Evolutionary conservation across 2,329 filamentous ascomycete species (phyloP), one percentile per base, ranked within the genome.

Genomic region (Fusarium albidum): DNA sequence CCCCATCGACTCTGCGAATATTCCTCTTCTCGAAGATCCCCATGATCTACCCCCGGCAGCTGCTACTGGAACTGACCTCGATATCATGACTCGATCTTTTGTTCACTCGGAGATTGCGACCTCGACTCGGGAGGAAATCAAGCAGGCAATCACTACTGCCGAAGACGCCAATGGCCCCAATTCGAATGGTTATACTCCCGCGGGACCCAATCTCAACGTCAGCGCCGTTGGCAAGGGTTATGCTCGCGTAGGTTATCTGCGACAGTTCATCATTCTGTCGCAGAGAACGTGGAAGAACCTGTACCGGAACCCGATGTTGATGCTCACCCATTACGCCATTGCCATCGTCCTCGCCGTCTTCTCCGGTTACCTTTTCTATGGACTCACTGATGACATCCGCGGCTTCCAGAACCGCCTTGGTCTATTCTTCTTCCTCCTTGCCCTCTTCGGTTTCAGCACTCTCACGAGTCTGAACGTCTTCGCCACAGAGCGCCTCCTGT

Each of bases 321-420:
- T 99, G 95, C 83, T 99, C 52, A 97, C 93, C 0, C 95, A 99
- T 75, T 99, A 98, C 70, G 95, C 95, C 31, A 98, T 97, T 63
- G 92, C 95, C 8, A 98, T 99, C 55, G 77, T 98, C 0, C 83
- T 99, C 6, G 95, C 93, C 2, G 94, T 98, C 6, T 89, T 99
- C 52, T 93, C 94, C 3, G 95, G 95, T 4, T 98, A 91, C 74
- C 82, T 99, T 11, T 99, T 98, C 78, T 99, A 98, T 67, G 95
- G 94, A 3, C 80, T 99, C 40, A 96, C 93, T 1, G 92, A 96
- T 68, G 93, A 99, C 68, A 96, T 99, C 64, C 89, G 92, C 57
- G 95, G 96, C 28, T 99, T 99, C 82, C 95, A 99, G 73, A 99
- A 99, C 73, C 86, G 95, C 15, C 86, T 99, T 6, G 95, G 95